phyloP scores from a whole-genome alignment of 140 eudicot species.

The Oenanthe javanica region DNA sequence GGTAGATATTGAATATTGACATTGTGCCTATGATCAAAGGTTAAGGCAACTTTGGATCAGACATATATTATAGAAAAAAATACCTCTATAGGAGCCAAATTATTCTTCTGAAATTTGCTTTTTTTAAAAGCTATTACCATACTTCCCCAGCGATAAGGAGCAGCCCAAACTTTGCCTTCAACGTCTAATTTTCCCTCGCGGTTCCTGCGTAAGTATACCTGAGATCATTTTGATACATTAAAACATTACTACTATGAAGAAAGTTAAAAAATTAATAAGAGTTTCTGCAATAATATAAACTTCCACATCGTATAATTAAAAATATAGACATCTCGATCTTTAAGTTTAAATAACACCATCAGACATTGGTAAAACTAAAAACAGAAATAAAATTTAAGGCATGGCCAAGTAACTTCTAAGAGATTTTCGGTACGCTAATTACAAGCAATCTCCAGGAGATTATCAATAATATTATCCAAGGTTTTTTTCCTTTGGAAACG shows the following conservation, averaged over 20 bases:
- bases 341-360: background rate
- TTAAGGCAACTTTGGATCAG: background rate
- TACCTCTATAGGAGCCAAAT: constrained; percentile 84
- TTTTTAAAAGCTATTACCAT: constrained; percentile 88
- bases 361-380: background rate
- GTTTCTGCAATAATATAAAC: background rate
- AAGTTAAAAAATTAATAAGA: background rate
- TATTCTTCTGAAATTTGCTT: constrained; percentile 63
- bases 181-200: constrained; percentile 65
- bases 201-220: constrained; percentile 95
- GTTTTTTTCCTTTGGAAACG: background rate
- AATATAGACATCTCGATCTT: background rate
- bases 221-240: constrained; percentile 46
- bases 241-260: background rate
- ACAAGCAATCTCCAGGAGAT: background rate
- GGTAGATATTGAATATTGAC: background rate
- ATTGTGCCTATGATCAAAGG: background rate
- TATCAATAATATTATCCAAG: background rate
- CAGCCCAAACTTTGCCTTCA: constrained; percentile 70
- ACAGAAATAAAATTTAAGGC: background rate
- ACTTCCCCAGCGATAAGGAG: constrained; percentile 99
- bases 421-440: too few relatives aligned
- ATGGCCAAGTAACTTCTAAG: background rate
- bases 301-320: background rate
- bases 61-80: background rate